Conservation (phyloP, 1,139 yeast genomes). For the Pichia inconspicua region DNA sequence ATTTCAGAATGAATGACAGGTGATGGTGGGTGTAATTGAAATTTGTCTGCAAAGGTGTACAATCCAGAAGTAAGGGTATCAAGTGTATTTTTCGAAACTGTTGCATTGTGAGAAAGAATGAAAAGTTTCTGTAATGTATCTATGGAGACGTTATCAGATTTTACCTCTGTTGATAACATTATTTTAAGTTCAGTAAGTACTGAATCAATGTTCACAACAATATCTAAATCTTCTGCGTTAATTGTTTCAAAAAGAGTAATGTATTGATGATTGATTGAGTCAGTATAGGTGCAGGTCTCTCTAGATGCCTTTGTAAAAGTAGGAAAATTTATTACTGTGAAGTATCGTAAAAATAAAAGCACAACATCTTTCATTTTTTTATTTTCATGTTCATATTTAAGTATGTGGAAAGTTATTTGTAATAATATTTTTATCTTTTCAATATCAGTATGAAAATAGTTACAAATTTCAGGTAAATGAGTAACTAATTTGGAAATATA, state of each 20-base stretch:
- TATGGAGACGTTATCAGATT: neutral
- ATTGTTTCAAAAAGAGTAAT: slow-evolving; percentile 18
- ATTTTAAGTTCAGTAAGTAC: slow-evolving; percentile 18
- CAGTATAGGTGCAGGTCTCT: slow-evolving; percentile 7
- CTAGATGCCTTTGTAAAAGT: slow-evolving; percentile 4
- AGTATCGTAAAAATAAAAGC: slow-evolving; percentile 4
- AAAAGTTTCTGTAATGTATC: slow-evolving; percentile 8
- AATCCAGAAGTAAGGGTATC: neutral
- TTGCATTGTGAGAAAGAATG: slow-evolving; percentile 5
- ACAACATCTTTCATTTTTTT: slow-evolving; percentile 2
- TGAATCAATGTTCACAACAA: slow-evolving; percentile 18
- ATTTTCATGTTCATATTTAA: slow-evolving; percentile 2
- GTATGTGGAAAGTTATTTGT: neutral
- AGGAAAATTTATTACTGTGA: slow-evolving; percentile 13
- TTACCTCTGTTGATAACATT: slow-evolving; percentile 12
- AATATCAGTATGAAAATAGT: slow-evolving; percentile 14
- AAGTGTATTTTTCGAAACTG: neutral
- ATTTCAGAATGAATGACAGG: neutral
- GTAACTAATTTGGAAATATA: slow-evolving; percentile 10
- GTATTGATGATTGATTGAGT: slow-evolving; percentile 18
- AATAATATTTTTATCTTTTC: slow-evolving; percentile 9
- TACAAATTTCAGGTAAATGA: slow-evolving; percentile 6
- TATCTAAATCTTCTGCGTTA: slow-evolving; percentile 14
- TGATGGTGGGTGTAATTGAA: neutral
- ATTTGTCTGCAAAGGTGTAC: neutral